Base-by-base conservation (phyloP, 768 basidiomycete genomes). In the Boletus edulis region DNA sequence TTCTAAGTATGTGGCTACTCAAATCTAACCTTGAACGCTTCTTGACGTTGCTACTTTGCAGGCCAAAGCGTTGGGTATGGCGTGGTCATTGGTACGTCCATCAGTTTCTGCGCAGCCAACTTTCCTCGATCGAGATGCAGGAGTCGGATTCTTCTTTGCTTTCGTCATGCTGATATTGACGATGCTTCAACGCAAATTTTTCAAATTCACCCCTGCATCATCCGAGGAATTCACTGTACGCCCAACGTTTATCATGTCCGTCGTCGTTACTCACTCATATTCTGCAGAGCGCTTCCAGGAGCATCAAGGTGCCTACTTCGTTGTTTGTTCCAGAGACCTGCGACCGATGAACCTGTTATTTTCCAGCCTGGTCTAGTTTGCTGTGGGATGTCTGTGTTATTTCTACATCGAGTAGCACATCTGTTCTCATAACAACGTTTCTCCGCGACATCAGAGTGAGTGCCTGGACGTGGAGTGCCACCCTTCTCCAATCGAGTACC, bases 381-480 rank as follows among this genome's bases (percentile, higher is more conserved):
- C 53, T 79, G 79, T 56, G 78, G 78, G 32, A 79, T 80, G 76
- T 77, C 35, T 35, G 73, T 60, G 31, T 40, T 39, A 10, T 49
- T 49, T 49, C 15, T 29, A 44, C 32, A 9, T n/a, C 20, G 6
- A 43, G 22, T 29, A 35, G 14, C 34, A 35, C 34, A 6, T 10
- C 20, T 22, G 18, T 32, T 20, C 41, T 61, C 15, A 51, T 18
- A n/a, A 12, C 34, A 35, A 3, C 20, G 10, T 20, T 45, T 48
- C 45, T 20, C 24, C 40, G 43, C 3, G 2, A 24, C 18, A 12
- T 3, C 46, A 78, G 77, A 49, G 78, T 81, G 9, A 78, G 78
- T 51, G 81, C 81, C 0, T 80, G 79, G 81, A 82, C 80, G 13
- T 81, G 80, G 81, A 80, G 79, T 47, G 80, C 80, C 1, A 82